Percentiles rank a stretch among this genome's conserved stretches.
phyloP scores from a whole-genome alignment of 768 basidiomycete species.

The Daedalea quercina region DNA sequence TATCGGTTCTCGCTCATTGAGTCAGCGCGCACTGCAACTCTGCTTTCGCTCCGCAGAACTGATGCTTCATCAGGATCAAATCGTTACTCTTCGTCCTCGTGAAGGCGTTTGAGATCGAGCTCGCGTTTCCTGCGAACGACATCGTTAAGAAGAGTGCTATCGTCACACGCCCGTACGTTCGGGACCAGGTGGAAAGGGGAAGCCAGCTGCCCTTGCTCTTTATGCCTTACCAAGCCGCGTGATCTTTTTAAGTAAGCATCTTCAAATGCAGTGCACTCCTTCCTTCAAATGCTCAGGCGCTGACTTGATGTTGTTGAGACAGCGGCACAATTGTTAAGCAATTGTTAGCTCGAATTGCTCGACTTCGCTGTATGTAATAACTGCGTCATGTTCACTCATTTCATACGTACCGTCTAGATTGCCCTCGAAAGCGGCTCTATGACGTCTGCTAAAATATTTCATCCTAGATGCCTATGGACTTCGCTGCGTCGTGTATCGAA shows the following conservation, averaged over 20 bases:
- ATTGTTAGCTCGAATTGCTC: no score
- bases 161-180: constrained; percentile 20
- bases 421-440: no score
- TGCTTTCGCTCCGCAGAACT: not conserved
- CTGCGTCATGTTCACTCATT: no score
- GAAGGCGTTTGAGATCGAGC: constrained; percentile 25
- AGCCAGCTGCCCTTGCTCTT: constrained; percentile 16
- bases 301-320: no score
- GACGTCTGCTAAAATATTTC: no score
- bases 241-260: not conserved
- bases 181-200: constrained; percentile 10
- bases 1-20: constrained; percentile 59
- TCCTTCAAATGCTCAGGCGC: no score
- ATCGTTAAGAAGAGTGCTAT: constrained; percentile 14
- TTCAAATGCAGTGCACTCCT: no score
- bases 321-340: no score
- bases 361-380: no score
- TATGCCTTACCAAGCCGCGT: constrained; percentile 3
- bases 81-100: constrained; percentile 24
- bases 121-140: constrained; percentile 19
- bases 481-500: no score
- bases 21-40: constrained; percentile 27
- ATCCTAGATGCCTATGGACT: no score
- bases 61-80: constrained; percentile 8
- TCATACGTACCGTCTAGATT: no score